Evolutionary conservation across 139 green algal genomes (phyloP).

Genomic region (Gonium pectorale): DNA sequence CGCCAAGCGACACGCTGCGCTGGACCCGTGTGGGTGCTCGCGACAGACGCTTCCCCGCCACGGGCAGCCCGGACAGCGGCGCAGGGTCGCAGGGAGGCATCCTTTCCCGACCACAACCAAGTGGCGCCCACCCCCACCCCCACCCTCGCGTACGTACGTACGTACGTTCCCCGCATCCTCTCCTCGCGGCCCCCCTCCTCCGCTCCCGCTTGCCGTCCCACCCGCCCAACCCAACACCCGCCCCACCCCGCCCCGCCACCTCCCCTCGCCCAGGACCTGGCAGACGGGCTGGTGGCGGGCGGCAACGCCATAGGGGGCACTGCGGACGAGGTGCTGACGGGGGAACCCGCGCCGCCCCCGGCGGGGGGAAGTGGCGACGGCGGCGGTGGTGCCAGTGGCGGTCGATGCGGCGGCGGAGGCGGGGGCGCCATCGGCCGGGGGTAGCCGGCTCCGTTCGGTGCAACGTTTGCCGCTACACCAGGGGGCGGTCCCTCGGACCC

Average conservation of each 20-base stretch:
- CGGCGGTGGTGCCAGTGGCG: background rate
- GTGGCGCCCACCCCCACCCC: background rate
- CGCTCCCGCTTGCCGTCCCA: background rate
- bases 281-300: conserved; percentile 30
- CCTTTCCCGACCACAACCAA: too few species aligned
- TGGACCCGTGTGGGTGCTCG: too few species aligned
- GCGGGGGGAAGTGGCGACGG: too few species aligned
- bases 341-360: background rate
- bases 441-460: too few species aligned
- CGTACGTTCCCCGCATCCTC: background rate
- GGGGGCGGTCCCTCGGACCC: too few species aligned
- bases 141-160: background rate
- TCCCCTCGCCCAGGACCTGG: conserved; percentile 22
- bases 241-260: background rate
- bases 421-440: too few species aligned
- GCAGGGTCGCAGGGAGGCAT: too few species aligned
- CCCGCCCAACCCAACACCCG: background rate
- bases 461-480: too few species aligned
- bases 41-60: too few species aligned
- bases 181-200: background rate
- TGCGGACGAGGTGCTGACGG: conserved; percentile 7
- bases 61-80: too few species aligned
- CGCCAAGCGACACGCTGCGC: too few species aligned
- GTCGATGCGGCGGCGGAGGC: background rate
- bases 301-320: conserved; percentile 15